Evolutionary conservation across 208 protist genomes (phyloP), one percentile per base, ranked within the genome.

Genomic region (Leishmania turanica): DNA sequence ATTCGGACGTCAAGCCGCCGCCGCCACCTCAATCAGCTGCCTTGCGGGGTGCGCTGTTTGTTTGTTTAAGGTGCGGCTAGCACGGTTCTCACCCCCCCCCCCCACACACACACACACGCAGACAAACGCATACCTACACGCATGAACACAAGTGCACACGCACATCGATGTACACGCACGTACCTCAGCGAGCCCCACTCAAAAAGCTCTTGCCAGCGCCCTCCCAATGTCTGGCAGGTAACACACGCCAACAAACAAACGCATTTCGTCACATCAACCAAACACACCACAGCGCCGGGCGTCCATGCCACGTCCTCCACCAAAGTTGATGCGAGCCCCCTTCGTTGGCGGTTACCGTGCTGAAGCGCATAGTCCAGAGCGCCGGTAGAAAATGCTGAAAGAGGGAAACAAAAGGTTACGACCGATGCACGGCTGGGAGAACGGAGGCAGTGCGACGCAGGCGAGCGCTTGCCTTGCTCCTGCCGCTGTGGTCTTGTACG

Each of bases 81-180:
- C 34, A 76, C 31, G 17, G 53, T 24, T 21, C 27, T 54, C 42
- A 51, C 9, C 45, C 21, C n/a, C 53, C n/a, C n/a, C n/a, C n/a
- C n/a, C n/a, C n/a, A n/a, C n/a, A n/a, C n/a, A n/a, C n/a, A n/a
- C 45, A 56, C 13, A 75, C n/a, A 56, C n/a, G 9, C 3, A 62
- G 51, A 75, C n/a, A 75, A n/a, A 76, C 13, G 24, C 72, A 76
- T 34, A 76, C 13, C 37, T 34, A 62, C n/a, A 76, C n/a, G 60
- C 56, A 62, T 31, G 40, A 21, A 75, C 70, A 75, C 70, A 75
- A 2, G 53, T 45, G 27, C 49, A 76, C n/a, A 58, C 4, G n/a
- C n/a, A 75, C 70, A 58, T 75, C 34, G 6, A 71, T 71, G 34
- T 7, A 34, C 69, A 51, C 42, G n/a, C 40, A 71, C 13, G 27